Evolutionary conservation across 2,329 filamentous ascomycete genomes (phyloP), one percentile per base, ranked within the genome.

Genomic region (Xylariaceae sp.): DNA sequence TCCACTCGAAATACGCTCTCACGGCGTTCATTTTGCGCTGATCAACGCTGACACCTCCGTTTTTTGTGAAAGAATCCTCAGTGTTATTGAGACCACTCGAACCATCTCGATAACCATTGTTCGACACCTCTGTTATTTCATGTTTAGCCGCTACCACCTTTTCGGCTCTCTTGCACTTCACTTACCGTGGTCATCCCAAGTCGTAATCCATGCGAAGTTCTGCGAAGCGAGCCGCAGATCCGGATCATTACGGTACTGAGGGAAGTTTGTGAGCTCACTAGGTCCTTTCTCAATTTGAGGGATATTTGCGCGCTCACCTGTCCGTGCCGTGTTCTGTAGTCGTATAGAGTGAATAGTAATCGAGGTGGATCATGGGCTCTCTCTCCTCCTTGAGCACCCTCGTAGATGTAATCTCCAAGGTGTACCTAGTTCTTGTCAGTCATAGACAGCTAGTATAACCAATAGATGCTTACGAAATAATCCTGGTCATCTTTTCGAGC

Each of bases 21-120:
- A 91, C 87, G 1, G 87, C 88, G 50, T 90, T 89, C 78, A 89
- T 86, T 76, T 90, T 91, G 61, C 87, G 81, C 69, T 88, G 84
- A 63, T 90, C 87, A n/a, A 90, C 84, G 28, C 80, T 84, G n/a
- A 90, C 79, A 12, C 78, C 77, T 3, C 82, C 81, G 53, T 84
- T 79, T 44, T 80, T 76, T 24, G 84, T 68, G 73, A 90, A 91
- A 0, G 84, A 87, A 6, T 82, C 79, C 65, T 89, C 86, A 8
- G 84, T 88, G 70, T 90, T 90, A 70, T 86, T 87, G 21, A 88
- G 73, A 3, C 78, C 76, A 2, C 81, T 79, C 7, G 79, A 82
- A 1, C 87, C 87, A 65, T 87, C 86, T 21, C 82, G 78, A 67
- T 85, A 90, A 2, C 81, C 83, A 65, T 91, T 90, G 68, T 90